phyloP scores from a whole-genome alignment of 1,284 basidiomycete genomes.

The Malassezia vespertilionis region DNA sequence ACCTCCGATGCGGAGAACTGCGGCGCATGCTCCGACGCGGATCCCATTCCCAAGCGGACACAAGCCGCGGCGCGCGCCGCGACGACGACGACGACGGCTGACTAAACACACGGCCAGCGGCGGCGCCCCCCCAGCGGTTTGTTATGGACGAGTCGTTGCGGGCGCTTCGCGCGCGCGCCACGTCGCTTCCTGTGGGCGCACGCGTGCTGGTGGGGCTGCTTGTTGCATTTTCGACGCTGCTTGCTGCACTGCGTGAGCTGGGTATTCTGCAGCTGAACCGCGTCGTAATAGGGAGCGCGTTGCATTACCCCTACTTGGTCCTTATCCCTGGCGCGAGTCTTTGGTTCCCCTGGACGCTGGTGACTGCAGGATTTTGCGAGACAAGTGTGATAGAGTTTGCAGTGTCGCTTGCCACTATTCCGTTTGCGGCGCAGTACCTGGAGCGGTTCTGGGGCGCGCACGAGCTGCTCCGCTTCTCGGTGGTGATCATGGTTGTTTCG shows the following conservation, averaged over 20 bases:
- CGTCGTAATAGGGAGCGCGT: conserved; percentile 49
- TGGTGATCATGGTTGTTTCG: conserved; percentile 52
- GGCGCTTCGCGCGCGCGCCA: neutral
- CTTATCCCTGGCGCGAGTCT: conserved; percentile 71
- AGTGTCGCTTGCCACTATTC: conserved; percentile 65
- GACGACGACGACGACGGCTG: no score
- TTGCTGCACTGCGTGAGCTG: conserved; percentile 8
- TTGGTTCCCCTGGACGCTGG: conserved; percentile 74
- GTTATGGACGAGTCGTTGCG: neutral
- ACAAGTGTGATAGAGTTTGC: conserved; percentile 70
- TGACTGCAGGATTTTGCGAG: conserved; percentile 78
- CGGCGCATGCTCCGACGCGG: neutral
- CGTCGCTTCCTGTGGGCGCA: conserved; percentile 11
- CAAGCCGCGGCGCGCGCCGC: neutral
- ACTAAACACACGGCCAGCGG: no score
- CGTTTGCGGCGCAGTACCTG: conserved; percentile 73
- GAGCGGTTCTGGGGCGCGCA: conserved; percentile 83
- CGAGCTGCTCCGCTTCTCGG: conserved; percentile 76
- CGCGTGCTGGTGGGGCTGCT: conserved; percentile 34
- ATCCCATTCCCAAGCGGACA: neutral
- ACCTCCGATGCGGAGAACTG: conserved; percentile 41
- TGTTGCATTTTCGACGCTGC: conserved; percentile 2
- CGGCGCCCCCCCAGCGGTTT: no score
- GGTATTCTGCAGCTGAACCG: no score
- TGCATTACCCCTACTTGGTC: conserved; percentile 63